These are phyloP conservation scores for Macrocybe gigantea DNA, from an alignment of 768 basidiomycete genomes.

Conservation along the genomic window DNA sequence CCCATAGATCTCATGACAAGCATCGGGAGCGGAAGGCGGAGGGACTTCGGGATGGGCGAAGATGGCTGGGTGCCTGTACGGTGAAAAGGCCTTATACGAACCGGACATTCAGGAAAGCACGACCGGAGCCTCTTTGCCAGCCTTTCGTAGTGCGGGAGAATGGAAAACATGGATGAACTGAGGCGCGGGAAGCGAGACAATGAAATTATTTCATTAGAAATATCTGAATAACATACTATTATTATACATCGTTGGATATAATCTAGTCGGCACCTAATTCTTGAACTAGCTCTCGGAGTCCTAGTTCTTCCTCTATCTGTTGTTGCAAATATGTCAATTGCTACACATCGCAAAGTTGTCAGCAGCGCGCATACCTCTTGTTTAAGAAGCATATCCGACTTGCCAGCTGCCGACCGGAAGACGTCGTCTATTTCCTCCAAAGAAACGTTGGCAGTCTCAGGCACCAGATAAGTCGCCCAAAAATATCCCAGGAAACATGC, in stretches of 20 bases:
- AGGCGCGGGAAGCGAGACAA: too few relatives aligned
- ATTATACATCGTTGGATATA: background rate
- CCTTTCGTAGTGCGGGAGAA: too few relatives aligned
- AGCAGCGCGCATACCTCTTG: conserved; percentile 37
- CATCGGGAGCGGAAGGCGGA: conserved; percentile 4
- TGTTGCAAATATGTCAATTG: background rate
- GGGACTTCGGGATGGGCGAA: conserved; percentile 14
- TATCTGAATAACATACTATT: background rate
- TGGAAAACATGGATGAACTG: too few relatives aligned
- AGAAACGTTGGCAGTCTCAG: conserved; percentile 73
- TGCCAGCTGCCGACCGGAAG: conserved; percentile 54
- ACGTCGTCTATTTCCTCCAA: conserved; percentile 72
- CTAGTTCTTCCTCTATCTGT: conserved; percentile 44
- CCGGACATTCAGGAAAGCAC: too few relatives aligned
- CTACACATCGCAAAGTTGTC: too few relatives aligned
- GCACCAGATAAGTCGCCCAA: conserved; percentile 65
- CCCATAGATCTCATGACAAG: too few relatives aligned
- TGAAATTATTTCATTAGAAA: too few relatives aligned
- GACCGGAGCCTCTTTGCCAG: too few relatives aligned
- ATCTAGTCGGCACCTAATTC: conserved; percentile 6
- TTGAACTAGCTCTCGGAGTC: conserved; percentile 11
- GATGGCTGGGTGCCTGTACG: conserved; percentile 11
- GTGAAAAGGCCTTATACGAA: too few relatives aligned
- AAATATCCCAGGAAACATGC: conserved; percentile 64
- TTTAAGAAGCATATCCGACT: conserved; percentile 45